Percentiles rank a stretch among this genome's conserved stretches.
phyloP scores from a whole-genome alignment of 2,329 filamentous ascomycete species.

The Fusarium decemcellulare region DNA sequence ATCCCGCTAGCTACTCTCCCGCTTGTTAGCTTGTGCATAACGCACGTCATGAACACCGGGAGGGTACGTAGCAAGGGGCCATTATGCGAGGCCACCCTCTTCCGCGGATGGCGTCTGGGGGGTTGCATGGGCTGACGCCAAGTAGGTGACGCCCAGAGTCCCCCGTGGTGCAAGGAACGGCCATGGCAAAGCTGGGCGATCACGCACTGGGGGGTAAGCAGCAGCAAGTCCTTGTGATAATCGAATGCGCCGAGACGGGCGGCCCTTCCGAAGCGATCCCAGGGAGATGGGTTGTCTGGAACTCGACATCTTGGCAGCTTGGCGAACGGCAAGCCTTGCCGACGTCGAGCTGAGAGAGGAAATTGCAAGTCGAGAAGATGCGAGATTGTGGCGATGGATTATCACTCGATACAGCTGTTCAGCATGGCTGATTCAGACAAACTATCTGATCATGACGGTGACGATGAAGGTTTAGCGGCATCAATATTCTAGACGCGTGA shows the following conservation, averaged over 20 bases:
- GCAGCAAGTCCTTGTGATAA: conserved; percentile 13
- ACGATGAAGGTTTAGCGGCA: background rate
- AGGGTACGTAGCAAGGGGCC: background rate
- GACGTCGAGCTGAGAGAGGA: background rate
- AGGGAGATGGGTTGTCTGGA: conserved; percentile 12
- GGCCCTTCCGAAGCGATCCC: conserved; percentile 18
- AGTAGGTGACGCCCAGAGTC: conserved; percentile 16
- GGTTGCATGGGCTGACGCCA: conserved; percentile 18
- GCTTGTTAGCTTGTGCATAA: conserved; percentile 15
- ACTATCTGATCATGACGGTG: background rate
- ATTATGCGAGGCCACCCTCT: conserved; percentile 4
- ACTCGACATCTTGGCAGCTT: conserved; percentile 33
- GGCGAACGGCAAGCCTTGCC: conserved; percentile 19
- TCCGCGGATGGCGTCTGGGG: background rate
- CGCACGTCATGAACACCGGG: conserved; percentile 14
- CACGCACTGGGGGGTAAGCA: background rate
- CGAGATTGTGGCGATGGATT: conserved; percentile 19
- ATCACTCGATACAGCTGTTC: background rate
- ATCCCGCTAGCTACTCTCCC: conserved; percentile 15
- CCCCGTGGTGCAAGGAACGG: conserved; percentile 38
- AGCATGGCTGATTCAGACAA: background rate
- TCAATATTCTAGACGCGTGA: no score
- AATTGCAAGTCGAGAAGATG: background rate
- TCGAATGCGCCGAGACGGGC: conserved; percentile 19
- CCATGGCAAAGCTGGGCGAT: conserved; percentile 17